Conservation (phyloP, 768 basidiomycete species). For the Psilocybe azurescens region DNA sequence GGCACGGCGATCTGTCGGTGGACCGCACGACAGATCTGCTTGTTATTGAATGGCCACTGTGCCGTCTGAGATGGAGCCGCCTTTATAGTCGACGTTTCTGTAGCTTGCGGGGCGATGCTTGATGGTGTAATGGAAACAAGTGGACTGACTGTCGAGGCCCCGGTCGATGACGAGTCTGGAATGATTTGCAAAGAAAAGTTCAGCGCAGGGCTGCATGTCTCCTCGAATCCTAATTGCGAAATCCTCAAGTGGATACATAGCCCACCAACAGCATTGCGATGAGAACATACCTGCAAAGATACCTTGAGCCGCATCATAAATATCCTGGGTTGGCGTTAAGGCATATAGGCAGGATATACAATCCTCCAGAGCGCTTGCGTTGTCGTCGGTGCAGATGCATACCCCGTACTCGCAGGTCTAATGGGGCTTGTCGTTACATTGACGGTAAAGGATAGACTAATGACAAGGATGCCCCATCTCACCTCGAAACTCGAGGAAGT, state of each 20-base stretch:
- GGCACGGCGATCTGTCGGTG: neutral
- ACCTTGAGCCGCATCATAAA: constrained; percentile 15
- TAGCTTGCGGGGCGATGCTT: neutral
- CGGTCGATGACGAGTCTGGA: neutral
- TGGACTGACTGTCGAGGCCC: too few relatives aligned
- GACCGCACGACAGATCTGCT: neutral
- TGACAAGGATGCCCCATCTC: neutral
- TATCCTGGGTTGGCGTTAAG: constrained; percentile 9
- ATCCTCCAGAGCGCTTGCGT: constrained; percentile 8
- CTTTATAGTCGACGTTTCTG: neutral
- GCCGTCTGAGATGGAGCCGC: neutral
- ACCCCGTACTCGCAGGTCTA: constrained; percentile 17
- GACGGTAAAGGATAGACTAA: neutral
- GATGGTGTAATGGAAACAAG: too few relatives aligned
- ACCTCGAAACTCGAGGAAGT: constrained; percentile 2
- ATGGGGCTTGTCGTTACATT: neutral
- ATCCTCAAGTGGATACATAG: neutral
- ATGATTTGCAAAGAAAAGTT: neutral
- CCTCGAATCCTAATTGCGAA: neutral
- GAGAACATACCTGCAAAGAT: constrained; percentile 4
- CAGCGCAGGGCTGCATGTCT: neutral
- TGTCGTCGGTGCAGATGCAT: constrained; percentile 19
- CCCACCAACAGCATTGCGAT: neutral
- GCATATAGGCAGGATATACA: constrained; percentile 22
- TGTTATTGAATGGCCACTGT: neutral